Evolutionary conservation across 345 rosid species (phyloP).

Genomic region (Aquilaria yunnanensis): DNA sequence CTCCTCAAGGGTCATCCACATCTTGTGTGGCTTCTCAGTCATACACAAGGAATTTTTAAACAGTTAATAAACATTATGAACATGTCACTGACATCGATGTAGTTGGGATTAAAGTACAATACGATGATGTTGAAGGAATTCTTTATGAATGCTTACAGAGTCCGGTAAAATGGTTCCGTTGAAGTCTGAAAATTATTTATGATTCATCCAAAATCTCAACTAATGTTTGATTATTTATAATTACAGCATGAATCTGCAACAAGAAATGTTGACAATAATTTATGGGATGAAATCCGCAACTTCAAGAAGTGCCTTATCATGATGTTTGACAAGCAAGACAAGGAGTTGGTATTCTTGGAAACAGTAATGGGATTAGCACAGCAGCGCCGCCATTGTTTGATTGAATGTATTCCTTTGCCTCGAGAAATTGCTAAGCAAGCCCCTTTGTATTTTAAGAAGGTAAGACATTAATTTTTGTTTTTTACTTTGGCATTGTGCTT

Average conservation of each 20-base stretch:
- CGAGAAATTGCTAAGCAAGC: conserved; percentile 65
- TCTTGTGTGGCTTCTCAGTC: no score
- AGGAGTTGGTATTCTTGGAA: conserved; percentile 76
- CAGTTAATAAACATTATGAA: no score
- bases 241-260: conserved; percentile 75
- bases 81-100: no score
- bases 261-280: conserved; percentile 64
- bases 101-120: no score
- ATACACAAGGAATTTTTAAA: no score
- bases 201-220: no score
- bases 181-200: no score
- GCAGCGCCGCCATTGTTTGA: conserved; percentile 80
- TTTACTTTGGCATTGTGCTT: background rate
- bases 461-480: conserved; percentile 9
- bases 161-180: no score
- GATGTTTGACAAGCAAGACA: conserved; percentile 87
- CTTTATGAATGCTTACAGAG: no score
- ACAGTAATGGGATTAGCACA: conserved; percentile 79
- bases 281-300: conserved; percentile 89
- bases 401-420: conserved; percentile 82
- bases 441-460: conserved; percentile 86
- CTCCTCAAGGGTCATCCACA: no score
- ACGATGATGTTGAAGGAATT: no score
- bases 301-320: conserved; percentile 88
- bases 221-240: background rate